Evolutionary conservation across 169 alveolate genomes (phyloP).

Genomic region (Babesia ovata): DNA sequence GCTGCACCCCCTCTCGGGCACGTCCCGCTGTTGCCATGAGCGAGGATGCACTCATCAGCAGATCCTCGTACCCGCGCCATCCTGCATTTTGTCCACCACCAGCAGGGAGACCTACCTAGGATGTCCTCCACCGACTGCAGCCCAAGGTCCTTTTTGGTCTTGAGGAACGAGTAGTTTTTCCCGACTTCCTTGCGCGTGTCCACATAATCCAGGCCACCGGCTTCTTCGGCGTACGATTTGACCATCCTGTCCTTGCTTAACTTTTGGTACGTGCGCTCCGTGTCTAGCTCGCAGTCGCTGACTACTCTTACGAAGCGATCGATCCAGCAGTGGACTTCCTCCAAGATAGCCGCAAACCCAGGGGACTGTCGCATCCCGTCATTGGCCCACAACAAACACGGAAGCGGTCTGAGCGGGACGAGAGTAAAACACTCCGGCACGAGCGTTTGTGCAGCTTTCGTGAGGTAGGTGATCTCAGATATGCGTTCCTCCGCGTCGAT

Average conservation of each 20-base stretch:
- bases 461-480: conserved; percentile 1
- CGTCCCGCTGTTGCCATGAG: conserved; percentile 48
- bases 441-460: neutral
- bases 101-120: conserved; percentile 20
- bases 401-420: conserved; percentile 4
- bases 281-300: conserved; percentile 66
- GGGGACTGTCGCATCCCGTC: neutral
- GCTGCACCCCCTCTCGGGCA: conserved; percentile 48
- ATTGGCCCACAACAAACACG: conserved; percentile 14
- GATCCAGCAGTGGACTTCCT: conserved; percentile 38
- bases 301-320: conserved; percentile 53
- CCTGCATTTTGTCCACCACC: conserved; percentile 14
- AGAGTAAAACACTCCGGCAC: conserved; percentile 4
- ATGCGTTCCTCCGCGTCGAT: conserved; percentile 52
- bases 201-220: neutral
- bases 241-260: conserved; percentile 7
- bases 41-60: conserved; percentile 46
- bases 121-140: conserved; percentile 67
- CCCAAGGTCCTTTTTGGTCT: conserved; percentile 62
- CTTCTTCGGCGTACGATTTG: conserved; percentile 13
- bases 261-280: conserved; percentile 53
- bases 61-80: conserved; percentile 53
- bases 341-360: neutral
- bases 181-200: neutral
- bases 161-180: conserved; percentile 46